Percentiles rank a stretch among this genome's conserved stretches.
Evolutionary conservation across 441 rosid genomes (phyloP).

Genomic region (Aquilaria agallochum): DNA sequence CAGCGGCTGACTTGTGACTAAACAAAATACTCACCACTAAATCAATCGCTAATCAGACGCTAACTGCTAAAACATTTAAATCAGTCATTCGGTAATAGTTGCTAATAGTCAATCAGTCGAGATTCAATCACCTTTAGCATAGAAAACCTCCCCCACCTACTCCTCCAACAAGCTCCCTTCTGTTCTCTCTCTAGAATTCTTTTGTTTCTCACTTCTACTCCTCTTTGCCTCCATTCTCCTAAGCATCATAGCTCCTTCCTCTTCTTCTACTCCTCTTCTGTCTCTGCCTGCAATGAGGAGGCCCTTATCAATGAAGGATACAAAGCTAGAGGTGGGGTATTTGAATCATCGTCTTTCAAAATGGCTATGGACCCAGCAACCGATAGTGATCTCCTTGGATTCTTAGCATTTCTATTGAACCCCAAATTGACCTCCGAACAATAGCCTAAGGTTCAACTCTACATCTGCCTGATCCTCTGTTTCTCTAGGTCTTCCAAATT

Average conservation of each 20-base stretch:
- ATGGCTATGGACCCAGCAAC: conserved; percentile 56
- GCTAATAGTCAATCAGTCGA: too few relatives aligned
- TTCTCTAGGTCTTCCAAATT: neutral
- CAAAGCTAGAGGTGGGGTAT: conserved; percentile 7
- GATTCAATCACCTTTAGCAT: too few relatives aligned
- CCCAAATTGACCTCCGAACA: conserved; percentile 87
- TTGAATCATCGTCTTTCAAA: conserved; percentile 29
- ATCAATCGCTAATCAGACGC: too few relatives aligned
- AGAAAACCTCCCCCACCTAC: neutral
- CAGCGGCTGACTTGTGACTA: too few relatives aligned
- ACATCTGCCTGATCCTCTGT: conserved; percentile 40
- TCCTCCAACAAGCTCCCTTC: conserved; percentile 33
- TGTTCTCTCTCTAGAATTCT: conserved; percentile 33
- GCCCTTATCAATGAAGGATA: conserved; percentile 53
- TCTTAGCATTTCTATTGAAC: conserved; percentile 59
- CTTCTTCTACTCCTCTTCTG: conserved; percentile 93
- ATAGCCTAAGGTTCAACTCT: conserved; percentile 82
- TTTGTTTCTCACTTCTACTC: conserved; percentile 84
- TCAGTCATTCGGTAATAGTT: too few relatives aligned
- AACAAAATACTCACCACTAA: too few relatives aligned
- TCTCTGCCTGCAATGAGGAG: conserved; percentile 79
- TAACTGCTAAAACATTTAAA: too few relatives aligned
- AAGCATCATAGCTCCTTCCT: conserved; percentile 76
- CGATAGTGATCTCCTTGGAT: conserved; percentile 66
- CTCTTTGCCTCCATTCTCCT: conserved; percentile 90